Conservation (phyloP, 257 asterid genomes). For the Rauvolfia tetraphylla region DNA sequence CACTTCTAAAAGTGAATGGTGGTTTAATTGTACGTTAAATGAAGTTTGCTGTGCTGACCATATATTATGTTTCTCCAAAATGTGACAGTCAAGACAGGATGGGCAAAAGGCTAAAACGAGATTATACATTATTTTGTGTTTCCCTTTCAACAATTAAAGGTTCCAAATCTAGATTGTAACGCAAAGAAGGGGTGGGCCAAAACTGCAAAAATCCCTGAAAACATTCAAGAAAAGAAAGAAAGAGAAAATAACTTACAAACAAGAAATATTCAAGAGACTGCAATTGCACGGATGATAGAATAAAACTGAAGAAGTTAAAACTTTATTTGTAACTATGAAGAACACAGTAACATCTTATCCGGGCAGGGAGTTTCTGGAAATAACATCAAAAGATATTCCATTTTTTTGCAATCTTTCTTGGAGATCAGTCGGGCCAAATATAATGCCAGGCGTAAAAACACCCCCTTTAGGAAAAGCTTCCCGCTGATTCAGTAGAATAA, state of each 20-base stretch:
- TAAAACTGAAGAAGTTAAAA: not conserved
- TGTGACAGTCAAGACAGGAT: not conserved
- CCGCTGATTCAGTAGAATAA: constrained; percentile 50
- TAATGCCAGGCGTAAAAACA: constrained; percentile 79
- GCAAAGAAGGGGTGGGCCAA: not conserved
- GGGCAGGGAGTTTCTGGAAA: constrained; percentile 47
- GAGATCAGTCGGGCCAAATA: constrained; percentile 76
- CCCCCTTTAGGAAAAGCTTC: constrained; percentile 78
- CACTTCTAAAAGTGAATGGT: not conserved
- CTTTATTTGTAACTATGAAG: not conserved
- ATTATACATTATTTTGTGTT: not conserved
- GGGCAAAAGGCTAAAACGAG: not conserved
- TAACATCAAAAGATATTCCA: constrained; percentile 73
- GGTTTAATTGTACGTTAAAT: not conserved
- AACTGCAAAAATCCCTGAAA: not conserved
- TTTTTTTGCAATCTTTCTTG: constrained; percentile 65
- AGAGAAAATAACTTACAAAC: not conserved
- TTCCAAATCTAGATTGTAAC: not conserved
- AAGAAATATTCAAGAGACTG: not conserved
- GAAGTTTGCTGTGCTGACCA: not conserved
- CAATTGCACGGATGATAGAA: not conserved
- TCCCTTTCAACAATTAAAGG: not conserved
- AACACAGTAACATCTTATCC: not conserved
- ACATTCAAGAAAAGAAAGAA: not conserved
- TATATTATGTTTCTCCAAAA: not conserved